These are phyloP conservation scores for Cladosporium sp. DNA, from an alignment of 2,329 filamentous ascomycete genomes.

Conservation along the genomic window DNA sequence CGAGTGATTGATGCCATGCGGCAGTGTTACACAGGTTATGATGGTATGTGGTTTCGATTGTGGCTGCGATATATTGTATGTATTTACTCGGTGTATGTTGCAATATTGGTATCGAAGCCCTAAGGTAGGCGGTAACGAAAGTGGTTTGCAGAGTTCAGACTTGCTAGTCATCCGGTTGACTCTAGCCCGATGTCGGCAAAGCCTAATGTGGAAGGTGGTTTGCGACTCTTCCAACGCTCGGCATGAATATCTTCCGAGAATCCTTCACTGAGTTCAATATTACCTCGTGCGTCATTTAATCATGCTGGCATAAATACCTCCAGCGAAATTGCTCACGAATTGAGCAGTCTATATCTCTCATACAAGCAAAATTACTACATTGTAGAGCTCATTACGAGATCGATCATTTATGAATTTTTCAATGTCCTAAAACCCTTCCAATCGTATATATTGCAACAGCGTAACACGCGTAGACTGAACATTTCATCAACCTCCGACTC, in stretches of 20 bases:
- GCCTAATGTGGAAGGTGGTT: neutral
- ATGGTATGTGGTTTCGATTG: neutral
- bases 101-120: neutral
- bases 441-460: neutral
- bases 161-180: constrained; percentile 1
- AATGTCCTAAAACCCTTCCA: neutral
- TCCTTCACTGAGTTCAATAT: neutral
- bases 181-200: constrained; percentile 7
- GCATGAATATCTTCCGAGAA: neutral
- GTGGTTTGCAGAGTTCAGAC: constrained; percentile 5
- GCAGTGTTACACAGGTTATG: constrained; percentile 1
- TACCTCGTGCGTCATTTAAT: neutral
- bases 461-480: neutral
- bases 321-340: neutral
- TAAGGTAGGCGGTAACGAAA: neutral
- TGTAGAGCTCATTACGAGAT: neutral
- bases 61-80: neutral
- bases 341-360: neutral
- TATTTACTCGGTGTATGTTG: neutral
- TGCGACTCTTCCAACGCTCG: neutral
- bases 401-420: neutral
- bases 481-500: neutral
- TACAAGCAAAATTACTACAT: neutral
- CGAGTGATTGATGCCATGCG: constrained; percentile 26
- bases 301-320: neutral